Conservation (phyloP, 495 filamentous ascomycete species). For the Physcia stellaris region DNA sequence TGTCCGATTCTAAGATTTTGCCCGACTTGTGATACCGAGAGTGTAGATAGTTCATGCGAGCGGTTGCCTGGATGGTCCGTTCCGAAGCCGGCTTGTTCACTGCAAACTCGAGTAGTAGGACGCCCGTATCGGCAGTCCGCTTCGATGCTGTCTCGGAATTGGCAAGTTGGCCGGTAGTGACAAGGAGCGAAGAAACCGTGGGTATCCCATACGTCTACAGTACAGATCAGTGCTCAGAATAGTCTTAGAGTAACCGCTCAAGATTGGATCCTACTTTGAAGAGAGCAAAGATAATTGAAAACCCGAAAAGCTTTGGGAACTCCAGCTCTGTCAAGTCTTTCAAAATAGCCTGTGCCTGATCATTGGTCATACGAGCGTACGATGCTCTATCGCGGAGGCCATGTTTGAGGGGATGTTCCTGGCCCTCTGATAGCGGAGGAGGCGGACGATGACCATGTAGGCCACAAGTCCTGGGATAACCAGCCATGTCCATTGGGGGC, state of each 20-base stretch:
- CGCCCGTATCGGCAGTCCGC: slow-evolving; percentile 49
- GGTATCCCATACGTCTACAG: slow-evolving; percentile 59
- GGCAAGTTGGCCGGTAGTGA: slow-evolving; percentile 44
- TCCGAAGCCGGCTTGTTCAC: slow-evolving; percentile 26
- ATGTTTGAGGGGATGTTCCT: too few species aligned
- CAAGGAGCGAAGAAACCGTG: slow-evolving; percentile 42
- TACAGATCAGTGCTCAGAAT: too few species aligned
- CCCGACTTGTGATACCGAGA: slow-evolving; percentile 41
- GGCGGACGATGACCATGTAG: too few species aligned
- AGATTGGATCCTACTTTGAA: too few species aligned
- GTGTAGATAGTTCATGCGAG: slow-evolving; percentile 56
- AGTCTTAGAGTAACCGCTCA: too few species aligned
- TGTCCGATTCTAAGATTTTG: slow-evolving; percentile 47
- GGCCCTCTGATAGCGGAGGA: too few species aligned
- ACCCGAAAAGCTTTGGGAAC: slow-evolving; percentile 42
- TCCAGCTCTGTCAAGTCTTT: slow-evolving; percentile 33
- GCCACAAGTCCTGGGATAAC: too few species aligned
- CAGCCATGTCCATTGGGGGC: too few species aligned
- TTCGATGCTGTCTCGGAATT: slow-evolving; percentile 37
- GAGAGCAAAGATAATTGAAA: slow-evolving; percentile 48
- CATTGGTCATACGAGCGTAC: slow-evolving; percentile 46
- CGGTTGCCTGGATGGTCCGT: slow-evolving; percentile 36
- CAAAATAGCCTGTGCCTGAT: slow-evolving; percentile 45
- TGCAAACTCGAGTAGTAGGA: slow-evolving; percentile 44
- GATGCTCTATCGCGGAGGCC: too few species aligned